Conservation (phyloP, 768 basidiomycete genomes). For the Astraeus odoratus region DNA sequence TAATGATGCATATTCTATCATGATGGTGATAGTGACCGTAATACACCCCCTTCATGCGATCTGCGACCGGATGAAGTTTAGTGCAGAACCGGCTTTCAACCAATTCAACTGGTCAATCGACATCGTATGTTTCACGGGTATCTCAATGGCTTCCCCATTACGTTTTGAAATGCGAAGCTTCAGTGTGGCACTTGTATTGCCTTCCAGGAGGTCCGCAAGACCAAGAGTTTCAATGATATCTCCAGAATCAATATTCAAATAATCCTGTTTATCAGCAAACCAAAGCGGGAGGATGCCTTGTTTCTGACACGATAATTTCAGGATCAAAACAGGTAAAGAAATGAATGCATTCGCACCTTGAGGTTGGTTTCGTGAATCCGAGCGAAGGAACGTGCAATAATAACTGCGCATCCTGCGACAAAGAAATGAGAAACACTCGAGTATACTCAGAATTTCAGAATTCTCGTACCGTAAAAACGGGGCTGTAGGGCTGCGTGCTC, state of each 20-base stretch:
- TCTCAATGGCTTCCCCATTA: conserved; percentile 55
- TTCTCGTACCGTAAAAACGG: conserved; percentile 70
- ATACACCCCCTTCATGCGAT: conserved; percentile 20
- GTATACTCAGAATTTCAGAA: neutral
- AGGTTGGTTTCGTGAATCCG: conserved; percentile 98
- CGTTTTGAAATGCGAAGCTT: conserved; percentile 60
- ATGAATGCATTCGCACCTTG: conserved; percentile 47
- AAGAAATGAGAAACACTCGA: neutral
- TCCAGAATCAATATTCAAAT: conserved; percentile 73
- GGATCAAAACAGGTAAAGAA: neutral
- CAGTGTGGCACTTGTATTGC: conserved; percentile 36
- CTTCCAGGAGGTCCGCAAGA: conserved; percentile 56
- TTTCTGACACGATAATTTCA: conserved; percentile 58
- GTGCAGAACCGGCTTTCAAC: conserved; percentile 81
- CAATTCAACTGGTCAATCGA: conserved; percentile 85
- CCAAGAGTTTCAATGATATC: conserved; percentile 81
- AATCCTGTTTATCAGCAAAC: conserved; percentile 84
- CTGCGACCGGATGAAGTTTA: conserved; percentile 79
- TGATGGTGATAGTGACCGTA: neutral
- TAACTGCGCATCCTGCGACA: conserved; percentile 70
- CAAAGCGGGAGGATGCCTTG: conserved; percentile 97
- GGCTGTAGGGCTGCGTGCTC: conserved; percentile 98
- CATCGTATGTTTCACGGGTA: conserved; percentile 84
- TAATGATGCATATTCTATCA: neutral
- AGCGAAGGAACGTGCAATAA: conserved; percentile 90